Base-by-base conservation (phyloP, 2,329 filamentous ascomycete genomes). In the Neonectria hederae region DNA sequence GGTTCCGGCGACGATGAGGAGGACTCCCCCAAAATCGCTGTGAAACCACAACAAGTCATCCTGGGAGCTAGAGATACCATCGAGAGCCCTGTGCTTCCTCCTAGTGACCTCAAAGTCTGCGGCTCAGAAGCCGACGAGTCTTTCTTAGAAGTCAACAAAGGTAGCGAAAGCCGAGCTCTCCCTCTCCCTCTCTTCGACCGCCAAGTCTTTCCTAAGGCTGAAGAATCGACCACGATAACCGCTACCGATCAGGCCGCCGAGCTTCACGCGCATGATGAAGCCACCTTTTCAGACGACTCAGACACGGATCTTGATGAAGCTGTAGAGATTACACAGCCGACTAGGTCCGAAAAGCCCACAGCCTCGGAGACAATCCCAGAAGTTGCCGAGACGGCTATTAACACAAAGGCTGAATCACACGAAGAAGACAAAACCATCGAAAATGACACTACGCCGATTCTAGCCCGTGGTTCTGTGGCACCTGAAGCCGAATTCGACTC, bases 61-160 rank as follows among this genome's bases (percentile, higher is more conserved):
- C 4, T 28, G 4, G 21, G 51, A 28, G 51, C 45, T 17, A 45
- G 9, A 8, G 9, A 42, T 5, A 9, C 32, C n/a, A 35, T 43
- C 13, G 62, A 64, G 38, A 61, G 46, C 11, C 57, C 62, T 28
- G 17, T 61, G 9, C 42, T 61, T 19, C 53, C 62, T 19, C 52
- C 62, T 14, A 56, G 52, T 52, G 55, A 59, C 11, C 28, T 59
- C 28, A n/a, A 14, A n/a, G 30, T 26, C 5, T 51, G 26, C n/a
- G 30, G 46, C n/a, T 40, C 38, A n/a, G 62, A 61, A 8, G 30
- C 40, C n/a, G 62, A 60, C 2, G 38, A 53, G 28, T 19, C 21
- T 35, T 5, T 38, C 6, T 38, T 61, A n/a, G 43, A 61, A 46
- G 19, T 24, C n/a, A 43, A 22, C 24, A 22, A 43, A 26, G 26